Percentiles rank a stretch among this genome's conserved stretches.
Evolutionary conservation across 306 rosid genomes (phyloP).

Genomic region (Vachellia collinsii): DNA sequence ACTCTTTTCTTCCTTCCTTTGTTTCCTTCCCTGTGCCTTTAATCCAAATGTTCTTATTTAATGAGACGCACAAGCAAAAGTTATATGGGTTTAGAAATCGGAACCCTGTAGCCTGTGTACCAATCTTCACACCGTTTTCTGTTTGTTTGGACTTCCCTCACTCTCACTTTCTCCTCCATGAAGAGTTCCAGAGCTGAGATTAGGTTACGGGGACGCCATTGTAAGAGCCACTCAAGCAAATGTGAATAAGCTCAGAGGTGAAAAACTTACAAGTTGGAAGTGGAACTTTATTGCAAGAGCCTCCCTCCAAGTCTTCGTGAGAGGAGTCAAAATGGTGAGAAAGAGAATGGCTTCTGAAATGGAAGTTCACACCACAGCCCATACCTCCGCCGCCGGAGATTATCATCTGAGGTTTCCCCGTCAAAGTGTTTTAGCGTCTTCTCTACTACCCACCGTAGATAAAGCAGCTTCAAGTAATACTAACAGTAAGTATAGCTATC

Average conservation of each 20-base stretch:
- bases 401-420: constrained; percentile 56
- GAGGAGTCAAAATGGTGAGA: constrained; percentile 54
- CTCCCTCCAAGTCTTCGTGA: not conserved
- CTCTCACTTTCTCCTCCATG: not conserved
- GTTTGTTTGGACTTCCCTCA: constrained; percentile 59
- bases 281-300: not conserved
- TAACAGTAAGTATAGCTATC: constrained; percentile 6
- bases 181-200: not conserved
- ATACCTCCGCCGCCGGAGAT: constrained; percentile 21
- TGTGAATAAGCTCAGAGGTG: not conserved
- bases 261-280: not conserved
- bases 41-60: not conserved
- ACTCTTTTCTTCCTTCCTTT: not conserved
- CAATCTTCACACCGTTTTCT: constrained; percentile 84
- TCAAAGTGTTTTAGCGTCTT: constrained; percentile 29
- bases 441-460: not conserved
- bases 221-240: constrained; percentile 24
- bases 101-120: constrained; percentile 77
- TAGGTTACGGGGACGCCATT: not conserved
- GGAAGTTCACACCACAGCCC: constrained; percentile 53
- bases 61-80: not conserved
- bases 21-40: not conserved
- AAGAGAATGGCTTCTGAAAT: constrained; percentile 94
- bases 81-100: constrained; percentile 17
- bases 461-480: constrained; percentile 23